Evolutionary conservation across 768 basidiomycete genomes (phyloP), one percentile per base, ranked within the genome.

Genomic region (Lactarius evosmus): DNA sequence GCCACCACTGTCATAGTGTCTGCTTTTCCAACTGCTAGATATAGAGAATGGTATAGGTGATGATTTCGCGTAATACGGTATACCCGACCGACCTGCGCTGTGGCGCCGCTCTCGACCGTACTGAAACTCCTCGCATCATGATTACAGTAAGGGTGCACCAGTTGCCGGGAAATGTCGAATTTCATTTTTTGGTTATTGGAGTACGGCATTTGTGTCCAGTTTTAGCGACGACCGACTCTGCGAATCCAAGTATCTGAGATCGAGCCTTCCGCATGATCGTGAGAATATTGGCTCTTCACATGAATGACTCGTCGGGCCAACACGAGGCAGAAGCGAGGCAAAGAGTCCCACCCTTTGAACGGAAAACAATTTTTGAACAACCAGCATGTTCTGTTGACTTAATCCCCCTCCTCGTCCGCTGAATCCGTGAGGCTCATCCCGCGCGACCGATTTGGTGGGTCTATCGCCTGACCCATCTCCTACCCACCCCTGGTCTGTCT

Each of bases 261-360:
- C n/a, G n/a, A n/a, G n/a, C n/a, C n/a, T n/a, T n/a, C n/a, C n/a
- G n/a, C n/a, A 29, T 61, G 56, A 53, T 49, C 2, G 34, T 49
- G 57, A 14, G 58, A 55, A 38, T 56, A 40, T 17, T 25, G 22
- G 32, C 3, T 1, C 12, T 27, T 0, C 6, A 30, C 25, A 27
- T 4, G 11, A 17, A 17, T 22, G 41, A 46, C 44, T 49, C 22
- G 6, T 25, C 11, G 12, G 5, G 12, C 22, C 25, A 49, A 14
- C 46, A 49, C 12, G 46, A 49, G 46, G 46, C 46, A 6, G 22
- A 22, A 49, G 25, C 63, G 58, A 54, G 52, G 62, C 17, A 46
- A 63, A 57, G 62, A 63, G 62, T 30, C 34, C 34, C 46, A 38
- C 34, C 49, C 34, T 36, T 49, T 49, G 46, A 49, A 49, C 46